Conservation (phyloP, 805 yeast genomes). For the Danielozyma ontarioensis region DNA sequence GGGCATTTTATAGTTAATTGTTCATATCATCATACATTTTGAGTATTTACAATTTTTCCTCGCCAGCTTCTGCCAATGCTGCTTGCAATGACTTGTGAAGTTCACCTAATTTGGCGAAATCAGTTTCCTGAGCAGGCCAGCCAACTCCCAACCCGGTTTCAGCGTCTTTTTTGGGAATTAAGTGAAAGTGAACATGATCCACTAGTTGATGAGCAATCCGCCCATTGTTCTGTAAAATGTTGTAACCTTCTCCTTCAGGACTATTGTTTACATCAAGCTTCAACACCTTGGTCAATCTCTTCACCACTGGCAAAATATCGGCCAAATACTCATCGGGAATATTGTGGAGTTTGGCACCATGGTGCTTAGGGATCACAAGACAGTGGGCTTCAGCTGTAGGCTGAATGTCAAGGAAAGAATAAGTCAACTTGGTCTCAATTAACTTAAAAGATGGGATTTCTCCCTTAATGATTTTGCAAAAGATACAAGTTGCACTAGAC, state of each 20-base stretch:
- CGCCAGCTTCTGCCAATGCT: constrained; percentile 1
- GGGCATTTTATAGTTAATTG: constrained; percentile 14
- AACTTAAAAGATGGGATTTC: constrained; percentile 93
- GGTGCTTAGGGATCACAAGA: constrained; percentile 85
- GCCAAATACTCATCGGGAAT: constrained; percentile 86
- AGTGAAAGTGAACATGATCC: constrained; percentile 94
- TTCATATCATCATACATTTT: background rate
- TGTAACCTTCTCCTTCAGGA: constrained; percentile 70
- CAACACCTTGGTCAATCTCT: constrained; percentile 73
- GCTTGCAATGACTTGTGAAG: constrained; percentile 54
- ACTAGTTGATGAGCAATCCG: constrained; percentile 93
- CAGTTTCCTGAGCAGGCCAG: constrained; percentile 89
- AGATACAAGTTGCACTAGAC: constrained; percentile 67
- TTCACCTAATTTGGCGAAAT: constrained; percentile 64
- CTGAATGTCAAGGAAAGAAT: constrained; percentile 87
- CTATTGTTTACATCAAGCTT: constrained; percentile 60
- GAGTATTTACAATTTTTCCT: constrained; percentile 9
- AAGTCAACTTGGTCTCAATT: constrained; percentile 75
- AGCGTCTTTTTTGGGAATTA: constrained; percentile 79
- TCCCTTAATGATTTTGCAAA: constrained; percentile 92
- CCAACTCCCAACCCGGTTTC: constrained; percentile 79
- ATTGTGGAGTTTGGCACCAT: constrained; percentile 89
- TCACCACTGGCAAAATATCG: constrained; percentile 84
- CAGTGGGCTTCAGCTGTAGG: constrained; percentile 90
- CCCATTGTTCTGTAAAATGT: constrained; percentile 89